phyloP scores from a whole-genome alignment of 108 stramenopile species.

The Fistulifera pelliculosa region DNA sequence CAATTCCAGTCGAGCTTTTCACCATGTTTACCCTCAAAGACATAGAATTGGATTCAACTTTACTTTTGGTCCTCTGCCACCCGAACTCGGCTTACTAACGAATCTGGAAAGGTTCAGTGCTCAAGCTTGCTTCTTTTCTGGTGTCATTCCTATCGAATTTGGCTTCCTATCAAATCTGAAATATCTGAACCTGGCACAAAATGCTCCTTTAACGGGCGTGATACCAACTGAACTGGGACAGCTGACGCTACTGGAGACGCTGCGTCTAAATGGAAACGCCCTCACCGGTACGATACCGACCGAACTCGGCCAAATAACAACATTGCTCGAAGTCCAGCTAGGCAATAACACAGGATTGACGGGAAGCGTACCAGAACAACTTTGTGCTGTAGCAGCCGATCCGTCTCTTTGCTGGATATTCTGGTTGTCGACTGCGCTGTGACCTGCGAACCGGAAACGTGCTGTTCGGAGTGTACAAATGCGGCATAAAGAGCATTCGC shows the following conservation, averaged over 20 bases:
- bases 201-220: background rate
- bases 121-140: constrained; percentile 1
- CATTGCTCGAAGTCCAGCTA: background rate
- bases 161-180: constrained; percentile 1
- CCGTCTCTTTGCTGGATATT: too few relatives aligned
- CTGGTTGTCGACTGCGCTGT: too few relatives aligned
- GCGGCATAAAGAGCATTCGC: too few relatives aligned
- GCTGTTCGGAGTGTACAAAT: too few relatives aligned
- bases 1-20: constrained; percentile 7
- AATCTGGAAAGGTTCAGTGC: constrained; percentile 22
- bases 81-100: constrained; percentile 22
- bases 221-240: background rate
- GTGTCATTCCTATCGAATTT: constrained; percentile 1
- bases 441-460: too few relatives aligned
- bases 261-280: background rate
- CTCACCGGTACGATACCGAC: constrained; percentile 3
- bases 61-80: constrained; percentile 25
- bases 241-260: background rate
- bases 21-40: background rate
- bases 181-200: background rate
- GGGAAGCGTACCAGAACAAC: background rate
- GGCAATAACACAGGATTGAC: background rate
- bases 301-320: background rate
- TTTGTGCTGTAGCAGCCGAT: background rate
- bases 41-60: background rate